Base-by-base conservation (phyloP, 164 flowering plant species). In the Magnolia officinalis region DNA sequence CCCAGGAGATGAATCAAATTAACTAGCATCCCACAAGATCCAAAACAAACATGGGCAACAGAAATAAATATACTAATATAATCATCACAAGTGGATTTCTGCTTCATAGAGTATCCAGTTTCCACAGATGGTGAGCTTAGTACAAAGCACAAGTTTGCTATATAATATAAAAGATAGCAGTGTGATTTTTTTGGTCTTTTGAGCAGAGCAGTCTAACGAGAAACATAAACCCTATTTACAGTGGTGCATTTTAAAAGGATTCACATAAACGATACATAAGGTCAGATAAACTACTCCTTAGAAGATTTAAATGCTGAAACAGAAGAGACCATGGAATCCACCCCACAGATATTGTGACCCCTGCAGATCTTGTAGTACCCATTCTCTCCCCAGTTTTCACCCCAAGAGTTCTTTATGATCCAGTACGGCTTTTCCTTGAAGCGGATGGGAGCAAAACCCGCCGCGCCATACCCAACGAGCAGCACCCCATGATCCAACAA, bases 391-490 rank as follows among this genome's bases (percentile, higher is more conserved):
- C 98, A 95, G 63, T 1, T 82, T 67, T 80, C 90, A n/a, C 98
- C 98, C 97, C 98, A 94, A 0, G 98, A 94, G 80, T 94, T 94
- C 95, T 94, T 94, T 8, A 94, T 88, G 84, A 94, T 90, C 98
- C 98, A 93, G 81, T 84, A 92, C 37, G 98, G 92, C 87, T 92
- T 92, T 14, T 91, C 88, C 91, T 93, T 92, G 78, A 93, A 63
- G 49, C 98, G 73, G 58, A 86, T 79, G 2, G 92, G 93, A 9
- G 97, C 87, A 78, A 83, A 91, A 2, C 93, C 98, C 63, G 84
- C 86, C 18, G 90, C 66, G 1, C 98, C 98, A 78, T 87, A 94
- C 1, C 98, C 98, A 19, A 94, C 98, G 50, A 95, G 78, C 70
- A 95, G 81, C 58, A 95, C 98, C 0, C 98, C 98, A 20, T 95